Evolutionary conservation across 2,329 filamentous ascomycete species (phyloP).

Genomic region (Chlorencoelia australis): DNA sequence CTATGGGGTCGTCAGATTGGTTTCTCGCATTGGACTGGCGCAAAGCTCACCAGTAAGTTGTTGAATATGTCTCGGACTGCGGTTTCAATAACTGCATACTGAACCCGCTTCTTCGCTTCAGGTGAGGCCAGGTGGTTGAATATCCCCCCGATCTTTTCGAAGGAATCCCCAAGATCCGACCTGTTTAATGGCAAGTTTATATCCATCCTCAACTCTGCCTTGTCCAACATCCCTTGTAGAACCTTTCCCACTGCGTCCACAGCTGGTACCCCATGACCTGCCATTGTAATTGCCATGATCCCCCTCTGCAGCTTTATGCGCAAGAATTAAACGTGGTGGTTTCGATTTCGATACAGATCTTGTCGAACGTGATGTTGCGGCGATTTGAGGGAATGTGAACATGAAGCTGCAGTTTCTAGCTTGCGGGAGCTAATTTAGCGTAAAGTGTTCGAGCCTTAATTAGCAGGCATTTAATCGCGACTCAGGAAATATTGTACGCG

Average conservation of each 20-base stretch:
- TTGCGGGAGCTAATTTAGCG: neutral
- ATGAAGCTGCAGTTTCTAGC: no score
- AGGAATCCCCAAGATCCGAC: constrained; percentile 47
- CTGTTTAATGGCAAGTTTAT: constrained; percentile 71
- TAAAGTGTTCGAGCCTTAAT: no score
- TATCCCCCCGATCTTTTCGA: constrained; percentile 34
- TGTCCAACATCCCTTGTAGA: constrained; percentile 46
- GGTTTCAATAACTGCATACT: constrained; percentile 64
- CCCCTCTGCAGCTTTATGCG: no score
- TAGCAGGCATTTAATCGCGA: no score
- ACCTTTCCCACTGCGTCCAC: constrained; percentile 44
- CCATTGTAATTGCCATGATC: constrained; percentile 34
- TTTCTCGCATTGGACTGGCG: constrained; percentile 19
- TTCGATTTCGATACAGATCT: no score
- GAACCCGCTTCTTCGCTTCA: constrained; percentile 36
- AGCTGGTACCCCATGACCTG: constrained; percentile 41
- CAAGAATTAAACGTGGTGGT: no score
- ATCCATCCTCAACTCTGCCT: constrained; percentile 49
- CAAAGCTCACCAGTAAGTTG: constrained; percentile 56
- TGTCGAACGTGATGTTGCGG: no score
- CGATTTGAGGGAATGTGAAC: no score
- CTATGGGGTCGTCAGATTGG: constrained; percentile 38
- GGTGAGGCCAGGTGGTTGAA: constrained; percentile 27
- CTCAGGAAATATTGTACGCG: no score
- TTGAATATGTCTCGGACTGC: constrained; percentile 76